phyloP scores from a whole-genome alignment of 140 eudicot genomes.

The Oenanthe javanica region DNA sequence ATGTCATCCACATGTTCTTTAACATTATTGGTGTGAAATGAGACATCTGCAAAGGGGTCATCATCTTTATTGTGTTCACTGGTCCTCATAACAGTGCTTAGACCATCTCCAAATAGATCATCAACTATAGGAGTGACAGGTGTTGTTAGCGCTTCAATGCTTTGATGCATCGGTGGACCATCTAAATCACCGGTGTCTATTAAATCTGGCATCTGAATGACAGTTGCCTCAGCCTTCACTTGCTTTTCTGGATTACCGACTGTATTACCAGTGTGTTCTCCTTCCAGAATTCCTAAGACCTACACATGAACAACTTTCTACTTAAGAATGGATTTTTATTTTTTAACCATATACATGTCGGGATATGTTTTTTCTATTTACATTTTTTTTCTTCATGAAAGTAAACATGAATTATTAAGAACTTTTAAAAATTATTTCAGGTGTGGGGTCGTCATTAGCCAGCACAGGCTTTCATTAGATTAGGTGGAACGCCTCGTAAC shows the following conservation, averaged over 20 bases:
- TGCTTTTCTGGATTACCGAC: conserved; percentile 23
- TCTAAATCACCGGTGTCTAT: conserved; percentile 63
- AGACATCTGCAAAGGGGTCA: conserved; percentile 72
- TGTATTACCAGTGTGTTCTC: conserved; percentile 39
- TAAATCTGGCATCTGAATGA: conserved; percentile 63
- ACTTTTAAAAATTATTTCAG: neutral
- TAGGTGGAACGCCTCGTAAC: neutral
- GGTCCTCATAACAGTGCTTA: conserved; percentile 24
- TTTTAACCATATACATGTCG: neutral
- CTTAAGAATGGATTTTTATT: neutral
- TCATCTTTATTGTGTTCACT: conserved; percentile 42
- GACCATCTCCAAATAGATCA: conserved; percentile 52
- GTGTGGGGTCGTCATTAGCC: neutral
- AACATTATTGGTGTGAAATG: conserved; percentile 42
- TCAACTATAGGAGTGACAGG: conserved; percentile 48
- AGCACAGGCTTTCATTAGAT: neutral
- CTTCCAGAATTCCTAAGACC: conserved; percentile 60
- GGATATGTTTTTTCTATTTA: neutral
- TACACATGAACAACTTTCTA: conserved; percentile 14
- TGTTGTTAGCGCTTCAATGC: conserved; percentile 21
- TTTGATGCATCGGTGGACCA: conserved; percentile 27
- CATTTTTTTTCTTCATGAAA: neutral
- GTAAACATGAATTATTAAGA: neutral
- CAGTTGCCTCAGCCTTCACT: conserved; percentile 29
- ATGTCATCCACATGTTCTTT: conserved; percentile 48